Conservation (phyloP, 1,139 yeast genomes). For the Magnusiomyces tetraspermus region DNA sequence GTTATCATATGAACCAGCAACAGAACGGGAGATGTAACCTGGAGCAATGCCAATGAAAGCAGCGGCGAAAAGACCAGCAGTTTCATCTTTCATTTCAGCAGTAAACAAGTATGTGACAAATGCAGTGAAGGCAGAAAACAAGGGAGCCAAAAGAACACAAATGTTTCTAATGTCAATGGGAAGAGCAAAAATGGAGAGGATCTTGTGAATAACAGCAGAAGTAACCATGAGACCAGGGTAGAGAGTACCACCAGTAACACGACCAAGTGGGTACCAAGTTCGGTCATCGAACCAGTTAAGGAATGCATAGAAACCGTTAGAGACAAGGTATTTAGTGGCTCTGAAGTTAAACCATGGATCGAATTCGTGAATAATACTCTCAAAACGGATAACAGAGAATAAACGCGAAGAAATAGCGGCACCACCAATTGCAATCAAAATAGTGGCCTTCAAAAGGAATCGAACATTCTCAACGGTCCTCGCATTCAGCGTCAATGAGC, state of each 20-base stretch:
- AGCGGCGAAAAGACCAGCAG: slow-evolving; percentile 89
- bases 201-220: slow-evolving; percentile 78
- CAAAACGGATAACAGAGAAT: slow-evolving; percentile 54
- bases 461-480: slow-evolving; percentile 18
- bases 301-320: slow-evolving; percentile 78
- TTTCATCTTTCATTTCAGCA: slow-evolving; percentile 77
- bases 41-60: slow-evolving; percentile 97
- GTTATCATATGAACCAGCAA: slow-evolving; percentile 97
- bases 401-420: slow-evolving; percentile 89
- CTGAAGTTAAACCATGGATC: slow-evolving; percentile 99
- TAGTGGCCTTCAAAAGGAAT: slow-evolving; percentile 50
- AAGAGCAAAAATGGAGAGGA: slow-evolving; percentile 52
- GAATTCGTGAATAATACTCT: slow-evolving; percentile 94
- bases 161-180: slow-evolving; percentile 93
- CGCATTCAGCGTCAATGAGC: slow-evolving; percentile 3
- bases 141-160: slow-evolving; percentile 95
- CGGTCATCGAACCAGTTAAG: slow-evolving; percentile 98
- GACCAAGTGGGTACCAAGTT: slow-evolving; percentile 98
- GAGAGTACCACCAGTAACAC: slow-evolving; percentile 97
- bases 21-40: slow-evolving; percentile 95
- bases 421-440: slow-evolving; percentile 65
- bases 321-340: slow-evolving; percentile 83
- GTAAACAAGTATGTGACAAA: slow-evolving; percentile 86
- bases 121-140: slow-evolving; percentile 89
- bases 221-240: slow-evolving; percentile 99